A percentile compares a stretch with the other conserved stretches of the same genome.
phyloP scores from a whole-genome alignment of 768 basidiomycete genomes.

The Mycena sanguinolenta region DNA sequence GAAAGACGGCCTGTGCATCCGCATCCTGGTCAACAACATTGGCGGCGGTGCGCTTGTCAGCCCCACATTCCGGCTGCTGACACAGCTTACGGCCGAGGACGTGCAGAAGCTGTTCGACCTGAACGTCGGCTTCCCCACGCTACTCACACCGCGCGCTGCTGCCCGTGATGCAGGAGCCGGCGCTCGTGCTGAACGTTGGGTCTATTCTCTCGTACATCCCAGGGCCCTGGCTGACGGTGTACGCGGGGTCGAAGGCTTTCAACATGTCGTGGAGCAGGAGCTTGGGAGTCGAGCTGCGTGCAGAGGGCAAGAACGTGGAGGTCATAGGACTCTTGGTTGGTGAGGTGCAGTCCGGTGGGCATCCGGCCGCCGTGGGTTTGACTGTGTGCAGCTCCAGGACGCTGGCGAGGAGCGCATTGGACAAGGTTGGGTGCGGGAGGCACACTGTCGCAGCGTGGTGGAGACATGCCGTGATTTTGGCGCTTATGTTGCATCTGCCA shows the following conservation, averaged over 20 bases:
- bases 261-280: constrained; percentile 2
- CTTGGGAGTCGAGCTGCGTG: constrained; percentile 11
- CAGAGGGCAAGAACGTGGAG: constrained; percentile 7
- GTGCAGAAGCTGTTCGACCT: constrained; percentile 12
- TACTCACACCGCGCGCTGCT: constrained; percentile 6
- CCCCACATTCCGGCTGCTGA: constrained; percentile 2
- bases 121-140: constrained; percentile 21
- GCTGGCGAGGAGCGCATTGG: constrained; percentile 10
- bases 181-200: constrained; percentile 15
- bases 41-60: constrained; percentile 8
- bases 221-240: constrained; percentile 9
- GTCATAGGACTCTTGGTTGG: constrained; percentile 11
- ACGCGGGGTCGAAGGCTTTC: constrained; percentile 16
- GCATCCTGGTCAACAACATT: constrained; percentile 26
- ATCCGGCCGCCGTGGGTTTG: neutral
- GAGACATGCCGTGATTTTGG: constrained; percentile 11
- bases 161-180: constrained; percentile 13
- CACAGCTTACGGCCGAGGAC: neutral
- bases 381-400: constrained; percentile 1
- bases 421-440: constrained; percentile 20
- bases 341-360: constrained; percentile 7
- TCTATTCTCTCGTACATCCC: constrained; percentile 5
- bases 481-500: neutral
- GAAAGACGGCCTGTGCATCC: constrained; percentile 2
- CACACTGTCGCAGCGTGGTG: constrained; percentile 8